phyloP scores from a whole-genome alignment of 2,329 filamentous ascomycete genomes.

The Ilyonectria robusta region DNA sequence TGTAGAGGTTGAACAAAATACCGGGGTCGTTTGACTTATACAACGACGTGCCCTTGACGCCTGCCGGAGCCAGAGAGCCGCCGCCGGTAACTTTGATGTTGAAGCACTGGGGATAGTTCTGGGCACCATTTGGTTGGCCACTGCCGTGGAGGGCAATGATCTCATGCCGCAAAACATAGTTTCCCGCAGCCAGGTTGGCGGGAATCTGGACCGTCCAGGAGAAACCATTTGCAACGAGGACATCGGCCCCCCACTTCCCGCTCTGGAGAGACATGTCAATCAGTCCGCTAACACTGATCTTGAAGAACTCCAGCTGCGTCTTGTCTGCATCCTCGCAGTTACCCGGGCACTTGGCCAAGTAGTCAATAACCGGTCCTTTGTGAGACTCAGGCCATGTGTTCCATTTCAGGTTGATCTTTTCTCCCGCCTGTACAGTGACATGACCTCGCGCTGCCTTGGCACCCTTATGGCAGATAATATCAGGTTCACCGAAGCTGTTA shows the following conservation, averaged over 20 bases:
- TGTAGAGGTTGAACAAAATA: conserved; percentile 53
- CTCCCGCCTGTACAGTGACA: conserved; percentile 57
- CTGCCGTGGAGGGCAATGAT: conserved; percentile 66
- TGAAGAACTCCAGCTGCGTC: conserved; percentile 70
- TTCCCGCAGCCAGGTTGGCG: conserved; percentile 50
- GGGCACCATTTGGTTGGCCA: conserved; percentile 60
- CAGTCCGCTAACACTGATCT: conserved; percentile 72
- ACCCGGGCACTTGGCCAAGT: conserved; percentile 72
- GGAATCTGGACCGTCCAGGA: conserved; percentile 54
- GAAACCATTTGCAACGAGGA: conserved; percentile 59
- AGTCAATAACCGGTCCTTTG: conserved; percentile 71
- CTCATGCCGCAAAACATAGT: conserved; percentile 67
- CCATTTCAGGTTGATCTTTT: conserved; percentile 59
- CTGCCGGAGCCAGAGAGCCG: conserved; percentile 51
- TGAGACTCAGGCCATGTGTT: conserved; percentile 59
- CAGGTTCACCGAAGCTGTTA: conserved; percentile 54
- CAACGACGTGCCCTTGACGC: conserved; percentile 50
- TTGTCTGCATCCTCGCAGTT: conserved; percentile 70
- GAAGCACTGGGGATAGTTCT: conserved; percentile 67
- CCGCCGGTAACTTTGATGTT: conserved; percentile 62
- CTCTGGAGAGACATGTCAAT: conserved; percentile 61
- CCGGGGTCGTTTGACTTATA: conserved; percentile 50
- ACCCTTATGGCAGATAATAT: conserved; percentile 64
- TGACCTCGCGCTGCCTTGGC: conserved; percentile 55
- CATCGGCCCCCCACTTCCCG: conserved; percentile 53